Evolutionary conservation across 306 rosid species (phyloP).

Genomic region (Fragaria vesca): DNA sequence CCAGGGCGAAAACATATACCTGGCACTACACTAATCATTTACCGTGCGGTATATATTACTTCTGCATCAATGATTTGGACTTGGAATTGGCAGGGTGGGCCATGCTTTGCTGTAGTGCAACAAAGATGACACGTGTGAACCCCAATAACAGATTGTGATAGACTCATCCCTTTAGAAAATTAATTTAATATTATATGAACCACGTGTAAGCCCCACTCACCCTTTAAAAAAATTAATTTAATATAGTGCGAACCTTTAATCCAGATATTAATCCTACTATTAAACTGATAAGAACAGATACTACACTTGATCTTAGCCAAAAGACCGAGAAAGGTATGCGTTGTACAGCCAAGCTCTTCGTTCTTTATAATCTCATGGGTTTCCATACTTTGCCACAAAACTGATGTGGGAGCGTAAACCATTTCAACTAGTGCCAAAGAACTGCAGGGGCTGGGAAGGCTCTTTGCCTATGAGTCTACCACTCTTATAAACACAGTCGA

Average conservation of each 20-base stretch:
- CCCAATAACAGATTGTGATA: not conserved
- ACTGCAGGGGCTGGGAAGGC: not conserved
- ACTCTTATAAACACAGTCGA: not conserved
- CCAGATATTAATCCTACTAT: too few species aligned
- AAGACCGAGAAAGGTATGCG: not conserved
- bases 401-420: not conserved
- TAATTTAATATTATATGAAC: too few species aligned
- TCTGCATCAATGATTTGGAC: too few species aligned
- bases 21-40: too few species aligned
- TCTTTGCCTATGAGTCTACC: not conserved
- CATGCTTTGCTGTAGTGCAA: too few species aligned
- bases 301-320: not conserved
- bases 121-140: not conserved
- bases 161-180: too few species aligned
- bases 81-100: too few species aligned
- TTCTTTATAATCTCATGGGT: fast-evolving
- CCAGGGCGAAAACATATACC: too few species aligned
- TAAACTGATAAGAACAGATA: too few species aligned
- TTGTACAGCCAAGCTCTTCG: not conserved
- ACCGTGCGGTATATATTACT: too few species aligned
- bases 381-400: not conserved
- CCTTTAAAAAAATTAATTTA: too few species aligned
- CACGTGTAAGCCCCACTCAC: not conserved
- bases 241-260: too few species aligned
- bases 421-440: not conserved